Percentiles rank a stretch among this genome's conserved stretches.
Conservation (phyloP, 139 green algal genomes). For the Raphidocelis subcapitata region DNA sequence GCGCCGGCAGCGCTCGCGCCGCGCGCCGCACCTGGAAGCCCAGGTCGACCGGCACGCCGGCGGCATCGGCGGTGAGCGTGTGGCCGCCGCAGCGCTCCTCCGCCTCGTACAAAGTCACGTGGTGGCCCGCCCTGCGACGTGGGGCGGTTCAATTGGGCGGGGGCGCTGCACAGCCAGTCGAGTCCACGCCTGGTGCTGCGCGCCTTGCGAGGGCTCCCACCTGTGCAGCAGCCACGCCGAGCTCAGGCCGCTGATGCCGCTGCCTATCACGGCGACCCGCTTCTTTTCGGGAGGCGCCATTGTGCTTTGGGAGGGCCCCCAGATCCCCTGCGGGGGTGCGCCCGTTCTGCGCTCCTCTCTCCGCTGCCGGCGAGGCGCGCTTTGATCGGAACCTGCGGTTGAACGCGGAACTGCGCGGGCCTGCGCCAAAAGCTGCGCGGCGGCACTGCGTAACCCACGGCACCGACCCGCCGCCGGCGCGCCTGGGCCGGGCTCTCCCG, state of each 20-base stretch:
- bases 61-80: constrained; percentile 79
- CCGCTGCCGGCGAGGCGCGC: no score
- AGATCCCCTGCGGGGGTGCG: no score
- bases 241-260: constrained; percentile 78
- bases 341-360: no score
- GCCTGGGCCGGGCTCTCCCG: no score
- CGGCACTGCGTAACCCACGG: no score
- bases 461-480: no score
- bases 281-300: not conserved
- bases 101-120: constrained; percentile 88
- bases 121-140: constrained; percentile 53
- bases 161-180: not conserved
- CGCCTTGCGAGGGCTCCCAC: constrained; percentile 27
- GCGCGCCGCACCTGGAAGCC: constrained; percentile 82
- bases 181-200: not conserved
- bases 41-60: constrained; percentile 76
- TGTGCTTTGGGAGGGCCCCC: no score
- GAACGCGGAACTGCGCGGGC: no score
- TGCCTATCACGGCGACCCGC: constrained; percentile 81
- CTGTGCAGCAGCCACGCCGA: constrained; percentile 84
- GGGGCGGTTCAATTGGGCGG: not conserved
- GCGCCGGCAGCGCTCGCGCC: not conserved
- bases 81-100: constrained; percentile 83
- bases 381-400: no score
- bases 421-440: no score